Evolutionary conservation across 2,329 filamentous ascomycete genomes (phyloP).

Genomic region (Ophiostoma triangulosporum): DNA sequence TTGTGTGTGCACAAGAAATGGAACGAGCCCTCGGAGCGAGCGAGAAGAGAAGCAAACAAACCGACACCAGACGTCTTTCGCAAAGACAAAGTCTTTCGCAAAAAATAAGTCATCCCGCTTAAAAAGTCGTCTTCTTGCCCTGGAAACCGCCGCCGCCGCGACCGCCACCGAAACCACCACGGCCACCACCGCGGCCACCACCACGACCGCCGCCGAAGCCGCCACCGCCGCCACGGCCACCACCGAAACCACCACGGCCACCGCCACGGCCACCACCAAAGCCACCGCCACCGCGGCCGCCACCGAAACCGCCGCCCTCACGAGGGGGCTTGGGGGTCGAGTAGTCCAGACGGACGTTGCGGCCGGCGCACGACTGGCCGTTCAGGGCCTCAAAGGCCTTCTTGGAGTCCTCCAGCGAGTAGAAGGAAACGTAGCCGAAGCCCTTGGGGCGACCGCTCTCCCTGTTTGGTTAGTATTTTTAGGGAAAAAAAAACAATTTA

Average conservation of each 20-base stretch:
- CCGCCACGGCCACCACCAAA: constrained; percentile 34
- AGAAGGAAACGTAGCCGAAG: constrained; percentile 82
- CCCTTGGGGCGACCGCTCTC: constrained; percentile 79
- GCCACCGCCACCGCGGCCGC: constrained; percentile 20
- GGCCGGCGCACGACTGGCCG: constrained; percentile 53
- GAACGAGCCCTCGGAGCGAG: constrained; percentile 26
- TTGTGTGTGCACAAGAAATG: constrained; percentile 13
- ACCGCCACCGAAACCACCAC: constrained; percentile 42
- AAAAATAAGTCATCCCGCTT: constrained; percentile 14
- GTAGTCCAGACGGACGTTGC: constrained; percentile 72
- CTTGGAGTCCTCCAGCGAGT: constrained; percentile 70
- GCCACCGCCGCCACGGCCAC: constrained; percentile 34
- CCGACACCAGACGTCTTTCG: too few species aligned
- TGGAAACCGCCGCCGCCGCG: constrained; percentile 49
- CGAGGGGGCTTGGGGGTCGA: constrained; percentile 52
- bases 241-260: constrained; percentile 30
- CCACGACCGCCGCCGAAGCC: constrained; percentile 46
- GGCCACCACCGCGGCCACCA: constrained; percentile 37
- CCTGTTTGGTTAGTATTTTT: constrained; percentile 23
- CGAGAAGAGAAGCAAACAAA: not conserved
- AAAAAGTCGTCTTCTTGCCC: constrained; percentile 61
- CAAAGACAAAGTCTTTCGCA: not conserved
- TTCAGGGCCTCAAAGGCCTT: constrained; percentile 51
- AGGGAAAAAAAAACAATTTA: constrained; percentile 18
- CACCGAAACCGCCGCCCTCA: constrained; percentile 38